Conservation (phyloP, 225 moss, liverwort and hornwort genomes). For the Pleurozium schreberi region DNA sequence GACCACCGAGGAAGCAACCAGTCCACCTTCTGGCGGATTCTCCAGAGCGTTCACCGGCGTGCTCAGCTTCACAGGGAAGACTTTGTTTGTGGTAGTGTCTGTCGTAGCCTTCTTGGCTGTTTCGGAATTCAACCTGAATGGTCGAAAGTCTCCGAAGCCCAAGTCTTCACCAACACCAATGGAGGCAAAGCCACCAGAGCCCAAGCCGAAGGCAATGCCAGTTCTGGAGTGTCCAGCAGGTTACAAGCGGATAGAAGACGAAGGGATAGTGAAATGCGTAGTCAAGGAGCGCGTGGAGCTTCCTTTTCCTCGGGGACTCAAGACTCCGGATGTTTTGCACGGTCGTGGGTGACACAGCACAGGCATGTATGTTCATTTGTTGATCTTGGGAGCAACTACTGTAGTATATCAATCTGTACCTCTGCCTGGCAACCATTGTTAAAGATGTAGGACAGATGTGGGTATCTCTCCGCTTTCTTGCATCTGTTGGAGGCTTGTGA, state of each 20-base stretch:
- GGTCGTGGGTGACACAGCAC: conserved; percentile 58
- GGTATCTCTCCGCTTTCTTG: not conserved
- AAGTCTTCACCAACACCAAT: not conserved
- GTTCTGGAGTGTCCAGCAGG: conserved; percentile 36
- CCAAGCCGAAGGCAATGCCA: not conserved
- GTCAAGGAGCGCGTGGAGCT: conserved; percentile 93
- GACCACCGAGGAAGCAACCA: not conserved
- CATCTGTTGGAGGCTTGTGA: not conserved
- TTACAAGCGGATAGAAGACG: conserved; percentile 70
- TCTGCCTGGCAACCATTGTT: not conserved
- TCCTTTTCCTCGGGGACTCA: conserved; percentile 63
- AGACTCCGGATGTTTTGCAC: conserved; percentile 71
- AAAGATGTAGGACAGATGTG: not conserved
- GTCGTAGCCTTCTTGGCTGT: conserved; percentile 54
- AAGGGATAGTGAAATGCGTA: conserved; percentile 60
- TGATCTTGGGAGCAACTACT: not conserved
- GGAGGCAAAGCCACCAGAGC: not conserved
- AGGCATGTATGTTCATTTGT: not conserved
- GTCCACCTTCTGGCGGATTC: not conserved
- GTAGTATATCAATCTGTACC: not conserved
- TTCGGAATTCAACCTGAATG: conserved; percentile 23
- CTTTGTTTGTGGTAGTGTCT: conserved; percentile 49
- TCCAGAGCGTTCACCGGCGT: not conserved
- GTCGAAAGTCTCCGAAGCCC: not conserved
- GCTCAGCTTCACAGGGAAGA: conserved; percentile 37